Evolutionary conservation across 73 alveolate genomes (phyloP).

Genomic region (Urostyla sp.): DNA sequence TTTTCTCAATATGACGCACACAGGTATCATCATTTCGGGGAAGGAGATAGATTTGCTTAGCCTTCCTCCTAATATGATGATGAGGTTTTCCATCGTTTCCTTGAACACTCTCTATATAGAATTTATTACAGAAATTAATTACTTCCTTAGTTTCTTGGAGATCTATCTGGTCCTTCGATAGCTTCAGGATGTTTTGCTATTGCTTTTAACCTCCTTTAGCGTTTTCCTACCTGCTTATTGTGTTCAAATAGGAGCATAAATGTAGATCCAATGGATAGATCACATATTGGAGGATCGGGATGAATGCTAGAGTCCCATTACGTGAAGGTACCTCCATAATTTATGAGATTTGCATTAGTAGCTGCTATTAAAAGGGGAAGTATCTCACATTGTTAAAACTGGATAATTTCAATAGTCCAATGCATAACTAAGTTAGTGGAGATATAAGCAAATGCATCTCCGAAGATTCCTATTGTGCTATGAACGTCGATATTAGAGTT

Average conservation of each 20-base stretch:
- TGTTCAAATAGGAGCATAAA: no score
- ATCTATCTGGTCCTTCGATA: conserved; percentile 33
- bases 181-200: conserved; percentile 40
- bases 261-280: conserved; percentile 36
- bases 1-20: conserved; percentile 35
- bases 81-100: conserved; percentile 40
- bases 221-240: neutral
- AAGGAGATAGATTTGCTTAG: conserved; percentile 16
- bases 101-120: conserved; percentile 7
- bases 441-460: conserved; percentile 7
- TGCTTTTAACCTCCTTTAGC: neutral
- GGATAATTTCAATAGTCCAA: conserved; percentile 33
- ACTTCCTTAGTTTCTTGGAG: conserved; percentile 46
- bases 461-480: neutral
- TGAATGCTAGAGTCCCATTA: conserved; percentile 35
- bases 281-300: conserved; percentile 51
- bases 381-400: conserved; percentile 22
- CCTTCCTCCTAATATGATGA: conserved; percentile 36
- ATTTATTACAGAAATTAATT: no score
- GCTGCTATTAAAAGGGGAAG: conserved; percentile 66
- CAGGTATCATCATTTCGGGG: conserved; percentile 58
- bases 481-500: conserved; percentile 30
- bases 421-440: conserved; percentile 45
- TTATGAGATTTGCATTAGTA: no score
- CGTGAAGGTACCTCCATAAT: no score